Evolutionary conservation across 2,329 filamentous ascomycete genomes (phyloP), one percentile per base, ranked within the genome.

Genomic region (Geosmithia flava): DNA sequence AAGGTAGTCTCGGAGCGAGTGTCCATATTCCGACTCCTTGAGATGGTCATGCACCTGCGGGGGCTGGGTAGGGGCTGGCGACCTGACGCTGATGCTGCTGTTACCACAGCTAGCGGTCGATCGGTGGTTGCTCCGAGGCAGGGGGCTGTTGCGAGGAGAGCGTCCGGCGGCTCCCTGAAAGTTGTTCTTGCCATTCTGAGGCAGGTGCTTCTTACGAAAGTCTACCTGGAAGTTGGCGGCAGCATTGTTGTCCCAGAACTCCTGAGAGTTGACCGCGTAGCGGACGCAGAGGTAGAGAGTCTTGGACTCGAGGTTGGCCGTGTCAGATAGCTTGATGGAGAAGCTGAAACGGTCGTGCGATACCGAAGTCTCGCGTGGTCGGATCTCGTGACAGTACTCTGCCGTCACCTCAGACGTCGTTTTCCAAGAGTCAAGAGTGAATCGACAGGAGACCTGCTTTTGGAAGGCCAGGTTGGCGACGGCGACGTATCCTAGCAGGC

Each of bases 401-500:
- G 87, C 91, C 39, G 76, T 75, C 2, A 97, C 85, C 62, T 98
- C 93, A 1, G 93, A 98, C 0, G 90, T 94, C 0, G 93, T 98
- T 74, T 95, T 95, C 93, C 93, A 98, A 68, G 95, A 93, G 64
- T 98, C 93, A 44, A 96, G 76, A 0, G 93, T 98, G 65, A 98
- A 98, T 46, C 93, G 81, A 63, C 88, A 91, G n/a, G 85, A 81
- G 48, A 98, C 87, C 6, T 74, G 66, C 68, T 98, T 98, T 48
- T 90, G 78, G 68, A 95, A 98, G 0, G 89, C 80, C 42, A 97
- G 67, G 65, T 98, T 98, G 61, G 84, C 81, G 20, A 95, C 90
- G 7, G 81, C 85, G 47, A 95, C 77, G 17, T 81, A 85, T 13
- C 93, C 93, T 46, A 95, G 75, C 54, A 98, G 68, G 1, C 77